A percentile compares a stretch with the other conserved stretches of the same genome.
Evolutionary conservation across 2,329 filamentous ascomycete species (phyloP).

Genomic region (Elsinoe ampelina): DNA sequence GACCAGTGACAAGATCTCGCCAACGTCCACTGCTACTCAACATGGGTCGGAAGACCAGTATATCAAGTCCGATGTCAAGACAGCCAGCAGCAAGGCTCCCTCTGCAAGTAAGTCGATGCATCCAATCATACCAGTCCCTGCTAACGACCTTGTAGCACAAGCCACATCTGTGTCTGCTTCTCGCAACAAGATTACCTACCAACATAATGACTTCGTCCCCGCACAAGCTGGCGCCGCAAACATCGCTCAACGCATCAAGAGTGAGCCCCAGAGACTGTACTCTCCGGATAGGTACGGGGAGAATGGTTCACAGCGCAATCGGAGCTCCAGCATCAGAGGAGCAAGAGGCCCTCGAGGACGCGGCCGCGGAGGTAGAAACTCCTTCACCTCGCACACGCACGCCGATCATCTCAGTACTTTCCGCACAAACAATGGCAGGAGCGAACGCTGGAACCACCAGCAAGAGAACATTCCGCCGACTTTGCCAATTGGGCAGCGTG

Average conservation of each 20-base stretch:
- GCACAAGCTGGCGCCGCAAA: background rate
- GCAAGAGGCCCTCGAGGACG: background rate
- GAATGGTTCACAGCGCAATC: background rate
- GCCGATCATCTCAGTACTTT: background rate
- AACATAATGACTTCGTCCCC: background rate
- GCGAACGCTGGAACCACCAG: background rate
- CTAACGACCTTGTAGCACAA: background rate
- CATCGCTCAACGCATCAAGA: background rate
- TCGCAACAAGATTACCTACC: background rate
- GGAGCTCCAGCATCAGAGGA: background rate
- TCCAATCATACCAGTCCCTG: background rate
- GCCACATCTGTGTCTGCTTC: background rate
- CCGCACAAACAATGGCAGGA: background rate
- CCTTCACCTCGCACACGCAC: background rate
- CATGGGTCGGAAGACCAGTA: background rate
- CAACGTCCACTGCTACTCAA: background rate
- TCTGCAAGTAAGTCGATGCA: background rate
- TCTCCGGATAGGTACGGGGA: background rate
- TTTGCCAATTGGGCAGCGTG: background rate
- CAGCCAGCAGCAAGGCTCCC: too few relatives aligned
- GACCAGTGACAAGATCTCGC: background rate
- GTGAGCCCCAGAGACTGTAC: background rate
- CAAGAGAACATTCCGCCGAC: background rate
- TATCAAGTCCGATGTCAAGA: too few relatives aligned
- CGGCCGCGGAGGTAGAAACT: background rate